These are phyloP conservation scores for Flaveria trinervia DNA, from an alignment of 129 eudicot species.

Conservation along the genomic window DNA sequence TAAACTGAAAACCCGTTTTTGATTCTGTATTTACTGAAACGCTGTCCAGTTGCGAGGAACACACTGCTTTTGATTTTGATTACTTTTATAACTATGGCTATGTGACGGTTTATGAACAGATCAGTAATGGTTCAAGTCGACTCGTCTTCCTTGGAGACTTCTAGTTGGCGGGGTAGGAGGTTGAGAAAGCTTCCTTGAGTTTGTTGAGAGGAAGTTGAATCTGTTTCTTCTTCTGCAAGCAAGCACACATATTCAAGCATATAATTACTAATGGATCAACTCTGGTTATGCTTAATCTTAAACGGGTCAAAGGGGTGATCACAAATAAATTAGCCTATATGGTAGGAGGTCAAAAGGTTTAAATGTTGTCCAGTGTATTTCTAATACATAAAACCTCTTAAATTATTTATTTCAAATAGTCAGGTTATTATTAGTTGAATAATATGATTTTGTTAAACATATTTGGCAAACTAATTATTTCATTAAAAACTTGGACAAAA, in stretches of 20 bases:
- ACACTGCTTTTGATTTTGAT: conserved; percentile 24
- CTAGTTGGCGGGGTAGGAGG: conserved; percentile 53
- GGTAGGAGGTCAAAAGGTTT: not conserved
- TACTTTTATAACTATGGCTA: conserved; percentile 38
- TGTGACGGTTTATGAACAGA: conserved; percentile 42
- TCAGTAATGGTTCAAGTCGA: conserved; percentile 31
- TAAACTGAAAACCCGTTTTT: conserved; percentile 39
- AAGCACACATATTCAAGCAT: conserved; percentile 12
- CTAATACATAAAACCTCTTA: not conserved
- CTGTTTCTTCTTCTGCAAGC: conserved; percentile 62
- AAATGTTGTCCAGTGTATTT: not conserved
- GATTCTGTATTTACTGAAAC: conserved; percentile 42
- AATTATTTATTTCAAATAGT: not conserved
- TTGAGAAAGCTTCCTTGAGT: conserved; percentile 84
- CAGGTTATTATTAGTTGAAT: not conserved
- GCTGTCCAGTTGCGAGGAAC: conserved; percentile 35
- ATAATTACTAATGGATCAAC: not conserved
- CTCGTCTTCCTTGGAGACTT: conserved; percentile 50
- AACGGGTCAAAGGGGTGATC: not conserved
- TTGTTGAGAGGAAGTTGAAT: conserved; percentile 55
- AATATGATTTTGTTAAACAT: not conserved
- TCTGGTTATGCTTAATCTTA: not conserved
- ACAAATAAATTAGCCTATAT: not conserved
- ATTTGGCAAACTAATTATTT: not conserved
- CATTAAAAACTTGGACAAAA: not conserved